Percentiles rank a stretch among this genome's conserved stretches.
These are phyloP conservation scores for Annulohypoxylon nitens DNA, from an alignment of 495 filamentous ascomycete species.

Conservation along the genomic window DNA sequence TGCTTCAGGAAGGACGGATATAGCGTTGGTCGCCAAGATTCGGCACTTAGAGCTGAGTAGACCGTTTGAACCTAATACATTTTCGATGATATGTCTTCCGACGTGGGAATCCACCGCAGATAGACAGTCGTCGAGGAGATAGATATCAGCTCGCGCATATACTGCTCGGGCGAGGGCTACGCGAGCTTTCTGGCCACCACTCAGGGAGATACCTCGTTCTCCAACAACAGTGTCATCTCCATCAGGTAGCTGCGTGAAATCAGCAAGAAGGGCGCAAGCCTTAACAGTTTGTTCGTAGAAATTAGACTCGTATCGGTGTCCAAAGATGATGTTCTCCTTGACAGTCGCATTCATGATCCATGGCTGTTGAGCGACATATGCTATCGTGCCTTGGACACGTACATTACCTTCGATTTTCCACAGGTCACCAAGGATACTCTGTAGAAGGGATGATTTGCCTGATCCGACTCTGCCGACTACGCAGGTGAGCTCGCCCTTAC, in stretches of 20 bases:
- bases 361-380: constrained; percentile 90
- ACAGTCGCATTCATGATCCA: constrained; percentile 99
- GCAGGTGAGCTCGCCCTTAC: constrained; percentile 92
- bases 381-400: constrained; percentile 79
- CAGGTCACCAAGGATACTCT: constrained; percentile 87
- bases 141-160: constrained; percentile 97
- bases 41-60: constrained; percentile 88
- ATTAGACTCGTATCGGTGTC: constrained; percentile 90
- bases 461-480: constrained; percentile 94
- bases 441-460: constrained; percentile 93
- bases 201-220: constrained; percentile 96
- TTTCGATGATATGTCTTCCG: constrained; percentile 92
- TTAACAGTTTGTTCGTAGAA: constrained; percentile 97
- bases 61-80: constrained; percentile 87
- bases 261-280: constrained; percentile 91
- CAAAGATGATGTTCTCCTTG: constrained; percentile 96
- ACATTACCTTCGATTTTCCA: constrained; percentile 92
- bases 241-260: constrained; percentile 93
- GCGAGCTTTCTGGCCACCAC: constrained; percentile 95
- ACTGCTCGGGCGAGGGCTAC: constrained; percentile 96
- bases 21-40: constrained; percentile 95
- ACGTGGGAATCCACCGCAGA: constrained; percentile 99
- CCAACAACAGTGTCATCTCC: constrained; percentile 97
- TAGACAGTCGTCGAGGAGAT: constrained; percentile 92
- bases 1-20: constrained; percentile 85